Base-by-base conservation (phyloP, 306 rosid genomes). In the Styphnolobium japonicum region DNA sequence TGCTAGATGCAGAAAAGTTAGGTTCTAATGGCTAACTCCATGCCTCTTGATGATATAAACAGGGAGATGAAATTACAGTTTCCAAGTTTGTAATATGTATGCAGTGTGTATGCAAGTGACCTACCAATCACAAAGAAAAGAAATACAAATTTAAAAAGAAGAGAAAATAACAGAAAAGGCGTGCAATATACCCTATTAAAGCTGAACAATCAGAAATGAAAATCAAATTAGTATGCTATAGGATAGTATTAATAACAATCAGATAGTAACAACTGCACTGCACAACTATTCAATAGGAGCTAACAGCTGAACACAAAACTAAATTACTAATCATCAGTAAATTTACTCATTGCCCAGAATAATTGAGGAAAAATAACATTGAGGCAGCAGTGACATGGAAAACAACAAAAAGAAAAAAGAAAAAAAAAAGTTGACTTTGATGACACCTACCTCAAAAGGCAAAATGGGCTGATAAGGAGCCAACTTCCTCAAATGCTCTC, bases 401-500 rank as follows among this genome's bases (percentile, higher is more conserved):
- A 10, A 19, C 31, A 75, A 61, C 61, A 74, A 62, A 76, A 77
- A 19, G 7, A 23, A 74, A 62, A 76, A 77, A 19, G 7, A 23
- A 67, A 7, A 21, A 45, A 2, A 33, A 29, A 31, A 58, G 55
- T 39, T 22, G 22, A 52, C 6, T 40, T 46, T 52, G 48, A 66
- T 2, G 37, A 49, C 2, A 73, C 56, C 5, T 64, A 92, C 98
- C 98, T 95, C 98, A 76, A 95, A 95, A 15, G 98, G 98, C 67
- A 92, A 90, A 86, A 95, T 95, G 74, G 98, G 90, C 48, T 95
- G 98, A 78, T 92, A 92, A 74, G 98, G 98, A 77, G 96, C 79
- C 86, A 95, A 84, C 46, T 87, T 85, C 71, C 90, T 88, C 61
- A 95, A 86, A 86, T 95, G 98, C 61, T 93, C 34, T 70, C 98